Evolutionary conservation across 805 yeast genomes (phyloP), one percentile per base, ranked within the genome.

Genomic region (Starmera dryadoides): DNA sequence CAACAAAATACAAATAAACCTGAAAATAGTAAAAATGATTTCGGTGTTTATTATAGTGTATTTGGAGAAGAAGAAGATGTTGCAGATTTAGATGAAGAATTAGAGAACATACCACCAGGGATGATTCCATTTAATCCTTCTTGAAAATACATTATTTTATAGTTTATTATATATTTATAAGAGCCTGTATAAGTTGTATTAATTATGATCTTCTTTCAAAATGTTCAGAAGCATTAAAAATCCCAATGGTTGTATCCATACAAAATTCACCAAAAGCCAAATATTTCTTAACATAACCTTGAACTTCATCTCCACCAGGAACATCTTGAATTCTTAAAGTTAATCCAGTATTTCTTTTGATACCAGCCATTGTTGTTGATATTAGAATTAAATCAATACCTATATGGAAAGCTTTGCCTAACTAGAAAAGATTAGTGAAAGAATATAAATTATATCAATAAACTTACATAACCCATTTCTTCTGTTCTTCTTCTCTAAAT

Each of bases 211-310:
- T 75, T 50, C 87, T 73, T 36, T 64, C 77, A 59, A 89, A 93
- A 62, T 81, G 86, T 16, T 75, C 72, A 2, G 95, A 84, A 6
- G 81, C 68, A 32, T 80, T 76, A 68, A 87, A 73, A 47, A 77
- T 68, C 4, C 84, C 81, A 10, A 83, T 81, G 17, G 82, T 66
- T 40, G 76, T 73, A 54, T 88, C 96, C 47, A 81, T 79, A 3
- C 83, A 63, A 59, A 79, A 77, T 54, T 93, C 98, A n/a, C 98
- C 98, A 22, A 81, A 56, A 38, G 78, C 83, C 45, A 93, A 69
- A 56, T 89, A 93, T 55, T 77, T 81, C 28, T 64, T 63, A 5
- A 81, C 66, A 49, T 78, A 79, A 30, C 66, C 63, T 46, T 69
- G 70, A 5, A 74, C 59, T 7, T 73, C 73, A 16, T 64, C 61